Evolutionary conservation across 1,139 yeast species (phyloP), one percentile per base, ranked within the genome.

Genomic region (Pichia norvegensis): DNA sequence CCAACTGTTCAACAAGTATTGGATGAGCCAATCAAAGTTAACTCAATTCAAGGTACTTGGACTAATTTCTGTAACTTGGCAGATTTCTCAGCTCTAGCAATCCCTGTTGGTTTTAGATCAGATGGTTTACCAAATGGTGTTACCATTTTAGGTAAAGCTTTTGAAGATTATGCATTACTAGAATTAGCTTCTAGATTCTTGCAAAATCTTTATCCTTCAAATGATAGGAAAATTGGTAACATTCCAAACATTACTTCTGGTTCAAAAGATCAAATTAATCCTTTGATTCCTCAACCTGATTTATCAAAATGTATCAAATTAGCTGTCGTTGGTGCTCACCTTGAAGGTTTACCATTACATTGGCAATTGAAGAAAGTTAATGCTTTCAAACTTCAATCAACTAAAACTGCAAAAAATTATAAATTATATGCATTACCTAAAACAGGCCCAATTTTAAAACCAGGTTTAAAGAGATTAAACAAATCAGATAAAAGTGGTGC

Each of bases 261-360:
- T 36, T 43, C 54, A 27, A 47, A 57, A 36, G 81, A 78, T 54
- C 64, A 59, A 36, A 58, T 78, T 35, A 58, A 62, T 49, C 48
- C 55, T 4, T 36, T 55, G 3, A 58, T 70, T 17, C 79, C 81
- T 33, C 50, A 51, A 19, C 64, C 67, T 35, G 61, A 68, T 36
- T 51, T 65, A 22, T 58, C 67, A 3, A 53, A 68, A 4, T 65
- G 73, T 4, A 68, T 85, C 46, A 76, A 81, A 51, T 69, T 90
- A 51, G 97, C 97, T 1, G 98, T 90, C 33, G 97, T 92, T 41
- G 98, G 98, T 47, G 97, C 97, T 43, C 98, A 92, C 62, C 72
- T 92, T 53, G 72, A 79, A 50, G 97, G 95, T 1, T 78, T 86
- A 72, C 90, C 90, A 46, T 73, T 92, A 55, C 90, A 92, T 65